A percentile compares a stretch with the other conserved stretches of the same genome.
Evolutionary conservation across 345 rosid genomes (phyloP).

Genomic region (Dipteronia dyeriana): DNA sequence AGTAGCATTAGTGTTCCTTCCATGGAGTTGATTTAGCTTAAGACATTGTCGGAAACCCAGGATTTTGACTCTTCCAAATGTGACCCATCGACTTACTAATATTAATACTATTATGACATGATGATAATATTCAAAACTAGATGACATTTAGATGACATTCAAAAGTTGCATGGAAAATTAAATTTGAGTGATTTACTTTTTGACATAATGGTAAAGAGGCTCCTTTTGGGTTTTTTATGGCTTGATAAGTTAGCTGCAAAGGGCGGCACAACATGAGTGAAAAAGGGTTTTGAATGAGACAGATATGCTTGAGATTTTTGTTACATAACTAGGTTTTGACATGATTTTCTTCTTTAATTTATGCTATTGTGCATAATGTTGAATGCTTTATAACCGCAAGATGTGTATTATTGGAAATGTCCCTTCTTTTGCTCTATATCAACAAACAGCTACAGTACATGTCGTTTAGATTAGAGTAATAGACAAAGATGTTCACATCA

Average conservation of each 20-base stretch:
- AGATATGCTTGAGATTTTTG: neutral
- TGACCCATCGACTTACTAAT: neutral
- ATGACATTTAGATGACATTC: constrained; percentile 2
- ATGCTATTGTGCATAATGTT: neutral
- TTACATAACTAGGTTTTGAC: neutral
- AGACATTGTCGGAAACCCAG: neutral
- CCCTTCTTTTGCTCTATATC: neutral
- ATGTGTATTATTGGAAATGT: neutral
- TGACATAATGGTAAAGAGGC: neutral
- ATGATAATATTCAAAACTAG: neutral
- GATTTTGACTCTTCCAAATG: neutral
- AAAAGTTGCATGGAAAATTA: neutral
- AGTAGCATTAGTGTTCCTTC: neutral
- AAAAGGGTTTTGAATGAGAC: neutral
- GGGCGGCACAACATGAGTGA: neutral
- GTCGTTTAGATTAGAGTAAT: neutral
- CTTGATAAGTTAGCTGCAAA: neutral
- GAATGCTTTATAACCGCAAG: neutral
- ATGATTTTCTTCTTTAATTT: neutral
- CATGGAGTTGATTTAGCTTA: neutral
- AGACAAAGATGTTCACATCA: neutral
- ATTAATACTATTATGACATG: neutral
- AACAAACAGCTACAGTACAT: neutral
- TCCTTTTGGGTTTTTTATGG: neutral
- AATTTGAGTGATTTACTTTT: neutral